A percentile compares a stretch with the other conserved stretches of the same genome.
These are phyloP conservation scores for Trichoderma asperellum DNA, from an alignment of 2,329 filamentous ascomycete genomes.

Conservation along the genomic window DNA sequence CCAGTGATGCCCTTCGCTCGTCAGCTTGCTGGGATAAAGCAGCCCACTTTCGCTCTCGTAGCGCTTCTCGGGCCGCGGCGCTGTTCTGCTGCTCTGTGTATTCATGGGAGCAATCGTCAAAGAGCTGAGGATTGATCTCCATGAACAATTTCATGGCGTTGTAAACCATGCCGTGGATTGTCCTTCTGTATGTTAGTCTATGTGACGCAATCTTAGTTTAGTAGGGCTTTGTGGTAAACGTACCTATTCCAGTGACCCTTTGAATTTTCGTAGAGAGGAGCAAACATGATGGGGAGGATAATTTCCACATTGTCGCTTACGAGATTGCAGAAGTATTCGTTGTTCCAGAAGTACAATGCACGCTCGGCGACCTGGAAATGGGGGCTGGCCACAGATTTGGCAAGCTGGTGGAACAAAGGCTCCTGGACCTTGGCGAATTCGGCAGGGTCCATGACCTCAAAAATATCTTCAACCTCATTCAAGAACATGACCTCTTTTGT, in stretches of 20 bases:
- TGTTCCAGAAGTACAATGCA: slow-evolving; percentile 99
- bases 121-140: slow-evolving; percentile 98
- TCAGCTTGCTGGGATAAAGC: slow-evolving; percentile 80
- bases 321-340: slow-evolving; percentile 99
- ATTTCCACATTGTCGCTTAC: slow-evolving; percentile 99
- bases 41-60: slow-evolving; percentile 87
- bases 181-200: slow-evolving; percentile 60
- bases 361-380: slow-evolving; percentile 99
- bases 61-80: slow-evolving; percentile 79
- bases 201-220: background rate
- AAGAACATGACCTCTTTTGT: slow-evolving; percentile 99
- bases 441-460: slow-evolving; percentile 98
- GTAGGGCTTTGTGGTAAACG: slow-evolving; percentile 36
- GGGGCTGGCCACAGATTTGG: slow-evolving; percentile 96
- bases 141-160: slow-evolving; percentile 99
- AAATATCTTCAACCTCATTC: slow-evolving; percentile 99
- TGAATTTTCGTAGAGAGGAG: slow-evolving; percentile 95
- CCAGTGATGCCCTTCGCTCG: slow-evolving; percentile 57
- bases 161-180: slow-evolving; percentile 99
- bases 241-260: slow-evolving; percentile 99
- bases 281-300: slow-evolving; percentile 99
- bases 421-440: slow-evolving; percentile 99
- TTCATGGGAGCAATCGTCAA: slow-evolving; percentile 97
- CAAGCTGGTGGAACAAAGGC: slow-evolving; percentile 93
- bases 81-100: slow-evolving; percentile 97